Evolutionary conservation across 139 green algal species (phyloP).

Genomic region (Deuterostichococcus epilithicus): DNA sequence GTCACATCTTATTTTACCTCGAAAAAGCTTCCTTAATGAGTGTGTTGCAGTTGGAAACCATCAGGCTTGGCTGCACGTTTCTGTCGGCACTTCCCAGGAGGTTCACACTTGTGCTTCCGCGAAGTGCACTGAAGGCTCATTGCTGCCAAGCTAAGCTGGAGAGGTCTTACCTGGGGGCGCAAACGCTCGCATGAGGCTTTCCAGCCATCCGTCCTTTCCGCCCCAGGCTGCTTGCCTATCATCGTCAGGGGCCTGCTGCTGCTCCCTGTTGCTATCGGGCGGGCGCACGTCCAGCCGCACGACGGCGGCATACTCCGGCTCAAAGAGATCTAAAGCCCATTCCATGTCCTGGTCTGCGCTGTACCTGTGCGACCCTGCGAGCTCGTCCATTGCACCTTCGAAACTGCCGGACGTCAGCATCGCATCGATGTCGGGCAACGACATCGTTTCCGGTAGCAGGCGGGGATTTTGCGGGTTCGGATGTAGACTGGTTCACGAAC

Average conservation of each 20-base stretch:
- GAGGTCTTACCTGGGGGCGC: neutral
- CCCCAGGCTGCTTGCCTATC: neutral
- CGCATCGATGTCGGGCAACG: no score
- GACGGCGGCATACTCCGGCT: neutral
- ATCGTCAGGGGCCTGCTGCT: neutral
- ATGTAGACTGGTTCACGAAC: no score
- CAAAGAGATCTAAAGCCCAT: neutral
- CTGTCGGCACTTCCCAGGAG: neutral
- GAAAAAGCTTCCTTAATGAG: no score
- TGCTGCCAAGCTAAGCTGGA: neutral
- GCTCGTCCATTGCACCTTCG: neutral
- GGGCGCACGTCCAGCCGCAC: neutral
- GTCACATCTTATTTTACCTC: no score
- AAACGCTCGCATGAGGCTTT: neutral
- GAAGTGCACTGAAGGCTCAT: neutral
- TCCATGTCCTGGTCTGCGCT: neutral
- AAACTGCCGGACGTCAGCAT: neutral
- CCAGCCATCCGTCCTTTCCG: neutral
- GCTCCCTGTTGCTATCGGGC: neutral
- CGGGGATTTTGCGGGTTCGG: no score
- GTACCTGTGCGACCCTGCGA: neutral
- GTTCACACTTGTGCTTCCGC: no score
- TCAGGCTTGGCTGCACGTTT: no score
- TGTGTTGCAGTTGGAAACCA: no score
- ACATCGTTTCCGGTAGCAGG: no score